phyloP scores from a whole-genome alignment of 257 asterid species.

The Echium plantagineum region DNA sequence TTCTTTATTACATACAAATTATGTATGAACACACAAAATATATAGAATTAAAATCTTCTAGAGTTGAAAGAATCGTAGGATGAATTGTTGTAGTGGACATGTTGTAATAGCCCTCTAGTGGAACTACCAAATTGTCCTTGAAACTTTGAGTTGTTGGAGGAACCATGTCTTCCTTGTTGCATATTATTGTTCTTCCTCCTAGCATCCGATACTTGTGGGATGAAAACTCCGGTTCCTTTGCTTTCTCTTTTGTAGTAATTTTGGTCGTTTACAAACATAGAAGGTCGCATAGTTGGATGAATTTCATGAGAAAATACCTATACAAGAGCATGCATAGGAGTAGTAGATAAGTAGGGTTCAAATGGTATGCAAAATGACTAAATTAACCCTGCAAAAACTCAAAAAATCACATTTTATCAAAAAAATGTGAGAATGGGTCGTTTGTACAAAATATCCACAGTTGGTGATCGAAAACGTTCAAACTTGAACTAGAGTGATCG shows the following conservation, averaged over 20 bases:
- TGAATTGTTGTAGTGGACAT: constrained; percentile 17
- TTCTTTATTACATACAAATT: not conserved
- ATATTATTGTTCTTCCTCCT: constrained; percentile 31
- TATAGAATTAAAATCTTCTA: constrained; percentile 24
- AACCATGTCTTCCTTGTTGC: constrained; percentile 26
- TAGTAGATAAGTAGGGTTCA: too few relatives aligned
- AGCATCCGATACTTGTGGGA: constrained; percentile 41
- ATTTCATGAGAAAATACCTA: constrained; percentile 38
- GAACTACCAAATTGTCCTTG: constrained; percentile 27
- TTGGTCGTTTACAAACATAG: constrained; percentile 23
- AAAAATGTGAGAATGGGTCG: too few relatives aligned
- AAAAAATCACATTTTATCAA: too few relatives aligned
- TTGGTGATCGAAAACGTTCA: too few relatives aligned
- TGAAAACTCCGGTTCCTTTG: constrained; percentile 89
- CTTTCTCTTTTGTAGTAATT: constrained; percentile 38
- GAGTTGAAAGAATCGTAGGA: constrained; percentile 29
- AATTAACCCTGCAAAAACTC: too few relatives aligned
- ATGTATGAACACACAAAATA: not conserved
- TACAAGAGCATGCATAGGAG: too few relatives aligned
- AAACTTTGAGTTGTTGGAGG: constrained; percentile 29
- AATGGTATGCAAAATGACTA: too few relatives aligned
- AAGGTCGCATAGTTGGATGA: constrained; percentile 28
- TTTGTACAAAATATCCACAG: too few relatives aligned
- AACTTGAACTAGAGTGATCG: too few relatives aligned
- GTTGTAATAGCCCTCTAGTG: constrained; percentile 28